Evolutionary conservation across 2,329 filamentous ascomycete species (phyloP).

Genomic region (Phaeosphaeriaceae sp.): DNA sequence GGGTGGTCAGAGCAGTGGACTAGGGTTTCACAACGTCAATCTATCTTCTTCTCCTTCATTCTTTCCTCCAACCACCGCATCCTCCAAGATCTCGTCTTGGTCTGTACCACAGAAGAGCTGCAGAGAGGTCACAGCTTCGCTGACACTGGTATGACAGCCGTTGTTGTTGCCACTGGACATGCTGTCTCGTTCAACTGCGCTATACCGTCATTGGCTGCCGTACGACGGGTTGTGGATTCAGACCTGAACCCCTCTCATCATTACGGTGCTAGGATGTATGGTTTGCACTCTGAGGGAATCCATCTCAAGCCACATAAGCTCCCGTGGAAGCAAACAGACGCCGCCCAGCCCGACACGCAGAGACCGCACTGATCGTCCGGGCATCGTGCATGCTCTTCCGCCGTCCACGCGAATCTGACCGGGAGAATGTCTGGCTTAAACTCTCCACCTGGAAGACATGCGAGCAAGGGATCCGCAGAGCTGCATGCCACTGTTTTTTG

Average conservation of each 20-base stretch:
- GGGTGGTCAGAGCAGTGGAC: conserved; percentile 27
- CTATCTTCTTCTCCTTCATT: conserved; percentile 24
- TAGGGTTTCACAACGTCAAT: conserved; percentile 23
- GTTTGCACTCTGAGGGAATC: background rate
- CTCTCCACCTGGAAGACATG: conserved; percentile 28
- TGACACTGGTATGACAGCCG: conserved; percentile 32
- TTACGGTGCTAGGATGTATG: background rate
- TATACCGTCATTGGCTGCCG: conserved; percentile 14
- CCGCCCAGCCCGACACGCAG: conserved; percentile 5
- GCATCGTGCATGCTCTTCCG: conserved; percentile 21
- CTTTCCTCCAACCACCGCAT: conserved; percentile 28
- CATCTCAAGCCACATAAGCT: conserved; percentile 3
- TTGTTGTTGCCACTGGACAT: conserved; percentile 29
- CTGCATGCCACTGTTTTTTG: conserved; percentile 43
- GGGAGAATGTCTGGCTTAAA: conserved; percentile 26
- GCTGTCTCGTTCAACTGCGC: conserved; percentile 19
- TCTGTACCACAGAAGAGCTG: conserved; percentile 26
- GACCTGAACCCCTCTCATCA: conserved; percentile 6
- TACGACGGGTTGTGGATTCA: conserved; percentile 15
- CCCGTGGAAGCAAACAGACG: conserved; percentile 8
- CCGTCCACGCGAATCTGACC: conserved; percentile 15
- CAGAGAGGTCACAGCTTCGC: conserved; percentile 19
- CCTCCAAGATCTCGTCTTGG: conserved; percentile 19
- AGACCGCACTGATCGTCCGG: conserved; percentile 9
- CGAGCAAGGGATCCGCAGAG: conserved; percentile 37